Evolutionary conservation across 352 stramenopile genomes (phyloP), one percentile per base, ranked within the genome.

Genomic region (Globisporangium emineosum): DNA sequence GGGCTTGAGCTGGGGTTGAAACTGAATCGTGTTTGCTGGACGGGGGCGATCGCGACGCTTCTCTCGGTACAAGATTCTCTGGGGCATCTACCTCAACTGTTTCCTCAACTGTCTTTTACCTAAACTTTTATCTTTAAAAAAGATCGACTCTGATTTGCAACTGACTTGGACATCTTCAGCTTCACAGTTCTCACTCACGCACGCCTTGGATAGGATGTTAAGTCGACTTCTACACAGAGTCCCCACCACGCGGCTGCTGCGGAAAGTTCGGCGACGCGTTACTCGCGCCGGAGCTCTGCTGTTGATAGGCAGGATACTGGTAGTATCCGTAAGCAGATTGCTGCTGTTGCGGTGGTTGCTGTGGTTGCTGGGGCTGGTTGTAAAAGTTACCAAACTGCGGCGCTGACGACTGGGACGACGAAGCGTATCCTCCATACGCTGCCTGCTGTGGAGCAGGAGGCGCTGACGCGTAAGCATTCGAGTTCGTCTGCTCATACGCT

Each of bases 301-400:
- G 59, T 49, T 61, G 70, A 40, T 75, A 65, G 3, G 70, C 72
- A 43, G 78, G 80, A 45, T 86, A 87, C 66, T 79, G 76, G 37
- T 86, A 73, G 65, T 78, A 76, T 53, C 61, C 76, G 62, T 59
- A 72, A 47, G 45, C 52, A n/a, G 33, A 42, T 56, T 52, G 57
- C 23, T 65, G 70, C 17, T 58, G 54, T 3, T 63, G 47, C 5
- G 59, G 53, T 3, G 53, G 62, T 12, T 27, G 51, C 17, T 65
- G 70, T 17, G 54, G 50, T 10, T 67, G 71, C 27, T 67, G 71
- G 27, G 64, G 65, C 33, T 79, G 75, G 43, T 73, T 77, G 71
- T 79, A 77, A 37, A 71, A 73, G 51, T 79, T 81, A 27, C 64
- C 74, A 45, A 82, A 79, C 49, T 77, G 51, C 21, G 73, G 63